Evolutionary conservation across 257 asterid species (phyloP), one percentile per base, ranked within the genome.

Genomic region (Avicennia marina): DNA sequence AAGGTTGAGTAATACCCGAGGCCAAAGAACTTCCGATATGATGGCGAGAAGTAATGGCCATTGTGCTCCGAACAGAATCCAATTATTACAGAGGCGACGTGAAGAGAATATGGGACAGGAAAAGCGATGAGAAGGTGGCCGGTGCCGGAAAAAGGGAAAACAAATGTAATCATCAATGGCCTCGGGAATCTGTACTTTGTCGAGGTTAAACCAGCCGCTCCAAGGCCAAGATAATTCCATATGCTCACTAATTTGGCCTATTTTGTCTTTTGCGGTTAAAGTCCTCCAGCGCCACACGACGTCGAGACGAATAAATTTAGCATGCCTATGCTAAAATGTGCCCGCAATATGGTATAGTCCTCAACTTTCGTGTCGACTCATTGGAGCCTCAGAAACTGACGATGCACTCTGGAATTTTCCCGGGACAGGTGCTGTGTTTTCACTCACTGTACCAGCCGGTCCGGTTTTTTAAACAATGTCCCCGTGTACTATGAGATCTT

Each of bases 181-280:
- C 84, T 68, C 0, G 85, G 90, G 26, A 77, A 65, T 24, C 63
- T 67, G 78, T 79, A 79, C 42, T 77, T 79, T 11, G 60, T 11
- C 53, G 90, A 82, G 46, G 63, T 42, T 22, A 72, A 82, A 0
- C 90, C 85, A 0, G 82, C 46, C 0, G 54, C 24, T 0, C 77
- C 85, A 8, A 84, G 61, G 2, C 90, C 87, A 0, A 79, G 67
- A 38, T 79, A 82, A 54, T 72, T 72, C 90, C 90, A 82, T 51
- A 72, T 75, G 82, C 87, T 80, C 12, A 83, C 87, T 1, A 80
- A 83, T 83, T 52, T 80, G 87, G 4, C 87, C 91, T 45, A 83
- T 60, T 42, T 77, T 79, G 51, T 83, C 83, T 24, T 77, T 72
- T 0, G 81, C 84, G 0, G 90, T 83, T 1, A 83, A 55, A 1